Evolutionary conservation across 176 grass and related monocot genomes (phyloP).

Genomic region (Coix lacrymajobi): DNA sequence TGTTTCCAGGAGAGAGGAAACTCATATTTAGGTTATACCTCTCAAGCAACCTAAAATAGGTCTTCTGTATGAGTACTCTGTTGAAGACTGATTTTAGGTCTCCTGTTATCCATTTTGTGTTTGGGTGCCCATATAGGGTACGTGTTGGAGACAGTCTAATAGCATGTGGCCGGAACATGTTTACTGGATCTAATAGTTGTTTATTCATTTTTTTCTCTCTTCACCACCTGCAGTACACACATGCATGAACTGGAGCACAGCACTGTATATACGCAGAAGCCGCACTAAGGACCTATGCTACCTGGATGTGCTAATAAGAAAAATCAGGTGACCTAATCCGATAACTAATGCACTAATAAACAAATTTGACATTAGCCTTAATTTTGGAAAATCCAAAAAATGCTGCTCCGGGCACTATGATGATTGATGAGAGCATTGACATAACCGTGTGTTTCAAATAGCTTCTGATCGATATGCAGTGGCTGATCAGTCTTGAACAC

Average conservation of each 20-base stretch:
- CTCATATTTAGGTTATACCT: too few relatives aligned
- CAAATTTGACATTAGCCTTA: background rate
- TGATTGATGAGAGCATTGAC: background rate
- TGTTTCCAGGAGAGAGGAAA: too few relatives aligned
- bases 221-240: too few relatives aligned
- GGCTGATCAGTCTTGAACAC: background rate
- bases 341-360: background rate
- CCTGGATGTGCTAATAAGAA: background rate
- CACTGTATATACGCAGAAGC: background rate
- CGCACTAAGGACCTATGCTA: background rate
- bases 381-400: too few relatives aligned
- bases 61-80: too few relatives aligned
- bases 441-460: background rate
- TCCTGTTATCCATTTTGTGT: too few relatives aligned
- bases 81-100: too few relatives aligned
- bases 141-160: background rate
- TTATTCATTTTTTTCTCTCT: background rate
- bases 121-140: too few relatives aligned
- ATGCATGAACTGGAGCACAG: background rate
- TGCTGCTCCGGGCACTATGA: background rate
- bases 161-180: background rate
- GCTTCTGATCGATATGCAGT: background rate
- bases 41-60: too few relatives aligned
- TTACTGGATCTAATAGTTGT: background rate
- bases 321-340: background rate